Evolutionary conservation across 1,284 basidiomycete genomes (phyloP).

Genomic region (Ustilago hordei): DNA sequence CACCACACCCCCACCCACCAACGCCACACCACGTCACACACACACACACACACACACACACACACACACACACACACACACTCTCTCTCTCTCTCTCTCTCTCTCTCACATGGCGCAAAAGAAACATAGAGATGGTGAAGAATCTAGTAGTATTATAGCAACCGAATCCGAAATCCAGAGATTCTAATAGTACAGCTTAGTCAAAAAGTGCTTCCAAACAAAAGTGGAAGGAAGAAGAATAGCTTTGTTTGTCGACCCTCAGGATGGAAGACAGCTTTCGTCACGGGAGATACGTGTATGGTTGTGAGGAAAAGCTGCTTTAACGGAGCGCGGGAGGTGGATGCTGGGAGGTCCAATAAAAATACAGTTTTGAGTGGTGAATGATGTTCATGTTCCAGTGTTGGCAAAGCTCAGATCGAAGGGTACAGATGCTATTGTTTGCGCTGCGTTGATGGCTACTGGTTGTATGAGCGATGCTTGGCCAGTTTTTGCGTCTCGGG

Average conservation of each 20-base stretch:
- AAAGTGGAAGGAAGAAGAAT: neutral
- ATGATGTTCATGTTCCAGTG: neutral
- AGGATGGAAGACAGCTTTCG: neutral
- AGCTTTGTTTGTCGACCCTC: neutral
- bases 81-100: too few species aligned
- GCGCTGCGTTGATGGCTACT: conserved; percentile 28
- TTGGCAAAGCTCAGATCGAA: conserved; percentile 28
- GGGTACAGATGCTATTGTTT: conserved; percentile 17
- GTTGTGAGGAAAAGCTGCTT: neutral
- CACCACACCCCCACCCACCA: neutral
- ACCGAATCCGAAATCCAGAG: neutral
- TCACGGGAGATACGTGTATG: conserved; percentile 4
- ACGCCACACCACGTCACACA: neutral
- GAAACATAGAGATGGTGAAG: neutral
- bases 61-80: too few species aligned
- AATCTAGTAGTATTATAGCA: conserved; percentile 10
- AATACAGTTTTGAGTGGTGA: conserved; percentile 30
- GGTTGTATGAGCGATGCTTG: conserved; percentile 21
- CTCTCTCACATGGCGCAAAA: neutral
- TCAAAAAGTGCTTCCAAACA: neutral
- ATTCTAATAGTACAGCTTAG: neutral
- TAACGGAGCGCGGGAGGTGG: neutral
- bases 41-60: neutral
- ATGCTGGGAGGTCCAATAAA: conserved; percentile 16
- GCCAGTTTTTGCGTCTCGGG: conserved; percentile 1